Evolutionary conservation across 108 stramenopile genomes (phyloP).

Genomic region (Nannochloropsis salina): DNA sequence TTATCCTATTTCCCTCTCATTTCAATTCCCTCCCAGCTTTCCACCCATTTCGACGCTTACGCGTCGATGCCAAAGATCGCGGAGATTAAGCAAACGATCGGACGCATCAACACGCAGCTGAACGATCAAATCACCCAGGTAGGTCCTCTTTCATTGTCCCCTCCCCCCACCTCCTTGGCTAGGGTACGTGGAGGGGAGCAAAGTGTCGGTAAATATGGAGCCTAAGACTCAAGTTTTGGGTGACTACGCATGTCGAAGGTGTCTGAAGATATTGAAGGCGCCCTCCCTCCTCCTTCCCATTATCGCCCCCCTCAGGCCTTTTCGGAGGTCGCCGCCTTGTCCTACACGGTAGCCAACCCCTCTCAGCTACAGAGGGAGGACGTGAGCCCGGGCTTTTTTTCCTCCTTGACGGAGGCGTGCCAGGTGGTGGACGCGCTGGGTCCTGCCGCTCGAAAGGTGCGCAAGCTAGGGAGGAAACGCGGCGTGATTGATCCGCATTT

Average conservation of each 20-base stretch:
- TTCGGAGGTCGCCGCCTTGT: constrained; percentile 39
- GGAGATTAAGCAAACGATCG: constrained; percentile 45
- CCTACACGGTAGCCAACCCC: constrained; percentile 28
- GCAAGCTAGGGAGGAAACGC: constrained; percentile 1
- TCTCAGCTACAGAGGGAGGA: constrained; percentile 21
- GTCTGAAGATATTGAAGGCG: background rate
- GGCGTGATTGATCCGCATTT: too few relatives aligned
- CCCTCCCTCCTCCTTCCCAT: background rate
- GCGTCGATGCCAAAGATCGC: constrained; percentile 50
- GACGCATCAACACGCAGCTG: constrained; percentile 40
- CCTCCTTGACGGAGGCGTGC: constrained; percentile 74
- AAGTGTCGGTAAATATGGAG: background rate
- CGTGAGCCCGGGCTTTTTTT: constrained; percentile 46
- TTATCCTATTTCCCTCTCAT: too few relatives aligned
- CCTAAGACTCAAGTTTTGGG: background rate
- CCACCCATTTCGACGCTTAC: constrained; percentile 63
- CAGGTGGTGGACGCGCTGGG: constrained; percentile 91
- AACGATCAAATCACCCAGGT: constrained; percentile 49
- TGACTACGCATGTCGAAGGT: background rate
- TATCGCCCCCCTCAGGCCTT: background rate
- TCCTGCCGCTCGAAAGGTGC: constrained; percentile 53
- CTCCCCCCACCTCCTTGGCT: background rate
- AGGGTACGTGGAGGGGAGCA: background rate
- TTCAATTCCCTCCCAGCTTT: constrained; percentile 36
- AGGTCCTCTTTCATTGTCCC: background rate